A percentile compares a stretch with the other conserved stretches of the same genome.
phyloP scores from a whole-genome alignment of 208 protist genomes.

The Leishmania arabica region DNA sequence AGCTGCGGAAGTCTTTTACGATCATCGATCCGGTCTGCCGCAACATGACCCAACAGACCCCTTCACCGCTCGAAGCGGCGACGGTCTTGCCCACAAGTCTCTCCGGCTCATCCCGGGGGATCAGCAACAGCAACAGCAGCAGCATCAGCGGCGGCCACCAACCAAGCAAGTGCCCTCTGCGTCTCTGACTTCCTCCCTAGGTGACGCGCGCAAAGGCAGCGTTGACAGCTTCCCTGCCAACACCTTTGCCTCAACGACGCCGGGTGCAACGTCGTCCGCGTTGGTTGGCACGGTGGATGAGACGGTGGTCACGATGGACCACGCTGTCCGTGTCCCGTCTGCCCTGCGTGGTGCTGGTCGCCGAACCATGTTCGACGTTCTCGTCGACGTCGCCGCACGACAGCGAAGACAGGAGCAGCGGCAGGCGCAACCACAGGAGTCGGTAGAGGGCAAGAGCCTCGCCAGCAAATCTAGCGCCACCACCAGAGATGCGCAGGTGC shows the following conservation, averaged over 20 bases:
- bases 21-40: slow-evolving; percentile 6
- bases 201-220: neutral
- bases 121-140: neutral
- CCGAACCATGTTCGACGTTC: slow-evolving; percentile 78
- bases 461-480: no score
- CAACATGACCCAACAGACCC: neutral
- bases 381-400: slow-evolving; percentile 24
- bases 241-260: neutral
- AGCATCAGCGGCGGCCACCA: neutral
- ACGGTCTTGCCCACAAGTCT: neutral
- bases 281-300: slow-evolving; percentile 7
- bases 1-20: slow-evolving; percentile 19
- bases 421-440: neutral
- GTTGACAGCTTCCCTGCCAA: slow-evolving; percentile 3
- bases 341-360: slow-evolving; percentile 59
- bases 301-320: slow-evolving; percentile 55
- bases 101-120: neutral
- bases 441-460: neutral
- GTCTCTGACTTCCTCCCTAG: neutral
- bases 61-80: neutral
- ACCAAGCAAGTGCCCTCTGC: neutral
- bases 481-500: neutral
- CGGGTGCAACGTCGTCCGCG: neutral
- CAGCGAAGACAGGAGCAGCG: neutral
- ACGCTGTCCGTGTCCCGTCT: slow-evolving; percentile 54